Percentiles rank a stretch among this genome's conserved stretches.
Evolutionary conservation across 176 grass and related monocot genomes (phyloP).

Genomic region (Musa schizocarpa): DNA sequence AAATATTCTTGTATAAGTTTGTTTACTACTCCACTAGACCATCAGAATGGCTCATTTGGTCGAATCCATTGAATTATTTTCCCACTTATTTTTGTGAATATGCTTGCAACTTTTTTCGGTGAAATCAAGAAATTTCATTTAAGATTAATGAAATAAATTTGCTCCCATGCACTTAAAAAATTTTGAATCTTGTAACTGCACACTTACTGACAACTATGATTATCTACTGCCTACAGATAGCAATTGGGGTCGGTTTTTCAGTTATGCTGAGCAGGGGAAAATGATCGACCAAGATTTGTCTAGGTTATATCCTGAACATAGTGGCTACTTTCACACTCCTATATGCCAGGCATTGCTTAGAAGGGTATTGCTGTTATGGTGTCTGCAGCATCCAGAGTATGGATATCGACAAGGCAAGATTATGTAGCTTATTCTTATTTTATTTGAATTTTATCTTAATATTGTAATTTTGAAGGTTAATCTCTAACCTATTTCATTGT

Average conservation of each 20-base stretch:
- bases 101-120: conserved; percentile 14
- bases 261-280: conserved; percentile 79
- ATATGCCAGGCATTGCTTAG: conserved; percentile 70
- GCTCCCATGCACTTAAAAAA: background rate
- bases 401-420: conserved; percentile 84
- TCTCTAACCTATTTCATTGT: background rate
- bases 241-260: conserved; percentile 84
- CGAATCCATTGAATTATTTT: background rate
- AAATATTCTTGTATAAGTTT: background rate
- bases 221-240: conserved; percentile 45
- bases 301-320: conserved; percentile 72
- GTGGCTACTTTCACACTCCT: conserved; percentile 77
- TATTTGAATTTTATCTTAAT: too few relatives aligned
- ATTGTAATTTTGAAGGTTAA: background rate
- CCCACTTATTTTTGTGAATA: background rate
- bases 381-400: conserved; percentile 79
- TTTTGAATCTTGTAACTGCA: background rate
- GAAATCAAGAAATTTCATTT: conserved; percentile 1
- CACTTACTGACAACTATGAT: background rate
- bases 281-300: conserved; percentile 80
- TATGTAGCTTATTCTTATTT: background rate
- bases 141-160: background rate
- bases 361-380: conserved; percentile 78
- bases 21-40: background rate
- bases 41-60: background rate